Conservation (phyloP, 106 monocot genomes). For the Apostasia shenzhenica region DNA sequence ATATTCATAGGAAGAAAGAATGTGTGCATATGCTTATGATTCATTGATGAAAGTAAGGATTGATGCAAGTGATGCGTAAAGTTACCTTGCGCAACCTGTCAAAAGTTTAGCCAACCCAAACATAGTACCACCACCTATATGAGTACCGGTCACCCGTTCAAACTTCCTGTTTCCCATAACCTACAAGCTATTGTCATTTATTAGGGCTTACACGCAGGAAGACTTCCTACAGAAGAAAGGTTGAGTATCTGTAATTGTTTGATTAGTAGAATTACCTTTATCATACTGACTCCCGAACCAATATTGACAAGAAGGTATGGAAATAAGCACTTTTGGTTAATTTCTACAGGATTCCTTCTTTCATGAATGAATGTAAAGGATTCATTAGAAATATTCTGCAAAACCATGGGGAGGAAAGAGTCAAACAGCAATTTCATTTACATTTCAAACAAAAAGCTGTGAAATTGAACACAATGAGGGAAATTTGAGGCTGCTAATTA, state of each 20-base stretch:
- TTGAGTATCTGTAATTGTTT: background rate
- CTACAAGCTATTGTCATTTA: constrained; percentile 29
- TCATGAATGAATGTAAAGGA: constrained; percentile 51
- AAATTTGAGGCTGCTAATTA: too few relatives aligned
- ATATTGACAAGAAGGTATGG: constrained; percentile 78
- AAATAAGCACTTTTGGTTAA: constrained; percentile 40
- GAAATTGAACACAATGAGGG: too few relatives aligned
- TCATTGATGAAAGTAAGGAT: too few relatives aligned
- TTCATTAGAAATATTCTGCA: constrained; percentile 46
- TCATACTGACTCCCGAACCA: constrained; percentile 69
- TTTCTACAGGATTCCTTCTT: constrained; percentile 23
- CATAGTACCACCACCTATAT: constrained; percentile 74
- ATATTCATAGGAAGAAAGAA: background rate
- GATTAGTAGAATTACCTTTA: constrained; percentile 38
- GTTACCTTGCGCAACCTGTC: constrained; percentile 65
- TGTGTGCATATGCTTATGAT: background rate
- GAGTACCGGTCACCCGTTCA: constrained; percentile 75
- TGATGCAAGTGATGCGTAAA: background rate
- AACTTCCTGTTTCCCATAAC: constrained; percentile 54
- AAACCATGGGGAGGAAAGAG: background rate
- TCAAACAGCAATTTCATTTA: too few relatives aligned
- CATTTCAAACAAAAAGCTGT: too few relatives aligned
- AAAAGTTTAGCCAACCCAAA: constrained; percentile 76
- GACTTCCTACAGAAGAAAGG: background rate
- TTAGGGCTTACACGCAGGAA: background rate